Conservation (phyloP, 345 rosid genomes). For the Eucalyptus lansdowneana region DNA sequence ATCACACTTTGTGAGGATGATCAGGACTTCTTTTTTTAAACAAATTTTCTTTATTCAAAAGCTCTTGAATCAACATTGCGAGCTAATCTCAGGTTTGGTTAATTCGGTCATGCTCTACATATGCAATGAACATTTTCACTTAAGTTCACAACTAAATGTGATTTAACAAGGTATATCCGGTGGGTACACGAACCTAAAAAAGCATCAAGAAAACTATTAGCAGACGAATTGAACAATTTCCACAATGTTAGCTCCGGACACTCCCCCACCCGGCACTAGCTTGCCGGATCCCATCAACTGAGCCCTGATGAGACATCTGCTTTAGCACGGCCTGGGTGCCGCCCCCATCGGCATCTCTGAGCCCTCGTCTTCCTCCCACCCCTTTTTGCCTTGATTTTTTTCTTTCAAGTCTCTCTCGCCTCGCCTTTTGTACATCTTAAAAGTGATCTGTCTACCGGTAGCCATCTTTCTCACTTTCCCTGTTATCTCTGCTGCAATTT, state of each 20-base stretch:
- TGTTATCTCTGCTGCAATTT: slow-evolving; percentile 71
- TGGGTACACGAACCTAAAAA: neutral
- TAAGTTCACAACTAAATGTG: neutral
- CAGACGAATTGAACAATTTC: neutral
- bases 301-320: neutral
- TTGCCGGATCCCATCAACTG: neutral
- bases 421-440: slow-evolving; percentile 79
- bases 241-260: neutral
- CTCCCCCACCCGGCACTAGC: neutral
- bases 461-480: slow-evolving; percentile 92
- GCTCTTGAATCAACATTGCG: neutral
- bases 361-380: slow-evolving; percentile 53
- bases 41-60: neutral
- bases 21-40: neutral
- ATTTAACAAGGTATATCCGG: neutral
- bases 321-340: neutral
- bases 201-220: neutral
- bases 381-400: slow-evolving; percentile 31
- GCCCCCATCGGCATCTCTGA: slow-evolving; percentile 9
- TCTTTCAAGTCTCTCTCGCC: slow-evolving; percentile 65
- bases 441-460: slow-evolving; percentile 51
- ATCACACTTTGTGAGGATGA: neutral
- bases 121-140: neutral
- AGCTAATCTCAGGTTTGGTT: neutral
- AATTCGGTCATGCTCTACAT: neutral